Base-by-base conservation (phyloP, 192 early-diverging fungal genomes). In the Entophlyctis helioformis region DNA sequence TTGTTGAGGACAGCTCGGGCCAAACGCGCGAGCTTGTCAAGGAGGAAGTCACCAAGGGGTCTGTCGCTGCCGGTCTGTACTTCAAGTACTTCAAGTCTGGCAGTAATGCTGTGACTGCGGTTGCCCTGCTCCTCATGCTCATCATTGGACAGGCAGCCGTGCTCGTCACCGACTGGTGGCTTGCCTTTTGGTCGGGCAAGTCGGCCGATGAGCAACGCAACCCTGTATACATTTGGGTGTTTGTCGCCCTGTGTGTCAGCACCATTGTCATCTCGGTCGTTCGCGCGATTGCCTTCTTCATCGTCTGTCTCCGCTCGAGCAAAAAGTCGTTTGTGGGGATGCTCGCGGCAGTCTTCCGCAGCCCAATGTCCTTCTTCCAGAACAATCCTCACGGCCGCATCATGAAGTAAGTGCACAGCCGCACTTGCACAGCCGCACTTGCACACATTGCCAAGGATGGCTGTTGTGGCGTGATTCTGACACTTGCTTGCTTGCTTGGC, bases 311-410 rank as follows among this genome's bases (percentile, higher is more conserved):
- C 10, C 37, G 49, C 22, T 46, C 59, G 31, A 50, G 46, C 19
- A 23, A 38, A 4, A 38, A 26, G 1, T 27, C 70, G 42, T 79
- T 76, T 32, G 35, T 38, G 28, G 39, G 49, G 12, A 69, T 76
- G 63, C 31, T 69, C 16, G 34, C 43, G 1, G 15, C 43, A 1
- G 62, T 82, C 1, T 57, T 82, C 42, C 34, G 41, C 9, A 48
- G 54, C 3, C 71, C 72, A 4, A 65, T 85, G 54, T 46, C 49
- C 12, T 81, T 80, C 48, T 85, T 89, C 48, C 51, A 71, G 2
- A 46, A 38, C 27, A 72, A 72, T 44, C 71, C 82, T 0, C 71
- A 77, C 6, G 86, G 85, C 5, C 59, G 72, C 11, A 55, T 86
- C 6, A 47, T 85, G 39, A 72, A 81, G 15, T 67, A 66, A 44